A percentile compares a stretch with the other conserved stretches of the same genome.
These are phyloP conservation scores for Brassica nigra DNA, from an alignment of 345 rosid species.

Conservation along the genomic window DNA sequence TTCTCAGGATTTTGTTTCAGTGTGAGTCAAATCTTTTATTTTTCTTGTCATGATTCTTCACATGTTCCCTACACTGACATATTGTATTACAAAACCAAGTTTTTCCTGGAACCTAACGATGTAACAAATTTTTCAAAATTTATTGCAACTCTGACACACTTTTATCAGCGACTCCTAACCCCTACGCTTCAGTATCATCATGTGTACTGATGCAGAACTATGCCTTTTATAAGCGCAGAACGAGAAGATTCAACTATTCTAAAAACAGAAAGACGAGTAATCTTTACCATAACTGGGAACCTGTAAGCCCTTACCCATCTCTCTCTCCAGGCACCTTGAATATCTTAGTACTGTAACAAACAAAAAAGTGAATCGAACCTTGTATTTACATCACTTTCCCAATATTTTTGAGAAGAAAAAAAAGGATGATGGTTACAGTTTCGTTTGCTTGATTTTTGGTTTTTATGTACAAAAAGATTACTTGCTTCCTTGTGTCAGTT, in stretches of 20 bases:
- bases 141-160: background rate
- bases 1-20: background rate
- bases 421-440: slow-evolving; percentile 17
- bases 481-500: slow-evolving; percentile 60
- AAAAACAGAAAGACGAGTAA: background rate
- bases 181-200: background rate
- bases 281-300: background rate
- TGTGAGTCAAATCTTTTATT: background rate
- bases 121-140: background rate
- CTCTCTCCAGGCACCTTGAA: background rate
- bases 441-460: background rate
- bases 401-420: background rate
- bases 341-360: background rate
- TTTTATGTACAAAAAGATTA: slow-evolving; percentile 44
- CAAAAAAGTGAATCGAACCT: background rate
- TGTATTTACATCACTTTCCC: background rate
- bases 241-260: slow-evolving; percentile 1
- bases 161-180: background rate
- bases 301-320: slow-evolving; percentile 15
- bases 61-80: background rate
- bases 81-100: background rate
- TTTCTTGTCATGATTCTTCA: slow-evolving; percentile 14
- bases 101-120: background rate
- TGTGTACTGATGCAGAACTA: slow-evolving; percentile 30
- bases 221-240: background rate